Evolutionary conservation across 148 eudicot genomes (phyloP).

Genomic region (Rhododendron molle): DNA sequence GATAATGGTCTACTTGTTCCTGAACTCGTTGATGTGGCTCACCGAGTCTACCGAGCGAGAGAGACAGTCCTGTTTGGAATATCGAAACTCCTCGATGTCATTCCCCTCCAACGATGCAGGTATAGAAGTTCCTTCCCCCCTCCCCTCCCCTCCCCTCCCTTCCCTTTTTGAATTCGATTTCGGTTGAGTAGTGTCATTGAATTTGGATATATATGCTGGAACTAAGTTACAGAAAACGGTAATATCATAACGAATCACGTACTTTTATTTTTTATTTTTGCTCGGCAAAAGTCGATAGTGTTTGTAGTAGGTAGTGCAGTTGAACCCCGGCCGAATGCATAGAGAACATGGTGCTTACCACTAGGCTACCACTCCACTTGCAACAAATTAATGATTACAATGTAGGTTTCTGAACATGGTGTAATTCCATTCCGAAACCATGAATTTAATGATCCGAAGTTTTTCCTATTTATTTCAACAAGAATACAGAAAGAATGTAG

Average conservation of each 20-base stretch:
- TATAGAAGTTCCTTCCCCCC: neutral
- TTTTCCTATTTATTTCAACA: neutral
- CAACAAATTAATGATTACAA: too few relatives aligned
- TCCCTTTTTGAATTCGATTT: neutral
- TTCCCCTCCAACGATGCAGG: slow-evolving; percentile 54
- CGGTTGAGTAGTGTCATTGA: neutral
- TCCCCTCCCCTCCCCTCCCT: too few relatives aligned
- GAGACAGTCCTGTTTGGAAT: slow-evolving; percentile 41
- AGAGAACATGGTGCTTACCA: neutral
- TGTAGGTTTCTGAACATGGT: too few relatives aligned
- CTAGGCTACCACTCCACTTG: neutral
- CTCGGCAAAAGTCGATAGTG: neutral
- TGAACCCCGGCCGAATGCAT: neutral
- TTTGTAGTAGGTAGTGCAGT: neutral
- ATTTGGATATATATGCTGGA: neutral
- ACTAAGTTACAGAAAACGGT: neutral
- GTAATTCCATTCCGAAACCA: too few relatives aligned
- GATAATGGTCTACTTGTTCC: slow-evolving; percentile 62
- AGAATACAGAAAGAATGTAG: neutral
- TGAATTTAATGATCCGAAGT: neutral
- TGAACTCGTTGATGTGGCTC: slow-evolving; percentile 47
- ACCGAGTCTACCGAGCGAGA: slow-evolving; percentile 42
- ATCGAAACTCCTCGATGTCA: slow-evolving; percentile 34
- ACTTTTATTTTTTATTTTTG: neutral
- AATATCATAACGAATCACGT: neutral